Evolutionary conservation across 345 rosid species (phyloP).

Genomic region (Linum trigynum): DNA sequence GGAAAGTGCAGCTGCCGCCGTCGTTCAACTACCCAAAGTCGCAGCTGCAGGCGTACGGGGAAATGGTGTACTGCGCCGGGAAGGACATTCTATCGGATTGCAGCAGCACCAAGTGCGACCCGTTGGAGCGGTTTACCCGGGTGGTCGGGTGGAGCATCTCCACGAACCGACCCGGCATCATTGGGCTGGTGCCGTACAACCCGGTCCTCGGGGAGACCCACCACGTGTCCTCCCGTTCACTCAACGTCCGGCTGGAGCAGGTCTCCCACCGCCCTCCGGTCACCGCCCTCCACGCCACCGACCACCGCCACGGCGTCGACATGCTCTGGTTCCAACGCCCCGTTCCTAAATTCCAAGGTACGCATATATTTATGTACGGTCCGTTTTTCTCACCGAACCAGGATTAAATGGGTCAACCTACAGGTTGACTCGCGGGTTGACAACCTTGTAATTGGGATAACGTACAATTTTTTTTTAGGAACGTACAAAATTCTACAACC

Average conservation of each 20-base stretch:
- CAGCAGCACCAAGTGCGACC: conserved; percentile 19
- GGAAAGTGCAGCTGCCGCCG: conserved; percentile 56
- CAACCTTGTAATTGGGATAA: too few relatives aligned
- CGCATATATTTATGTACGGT: too few relatives aligned
- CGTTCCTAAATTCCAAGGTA: conserved; percentile 61
- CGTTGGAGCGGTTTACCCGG: conserved; percentile 43
- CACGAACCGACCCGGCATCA: conserved; percentile 38
- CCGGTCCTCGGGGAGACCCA: conserved; percentile 90
- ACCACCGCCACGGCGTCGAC: conserved; percentile 51
- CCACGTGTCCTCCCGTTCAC: conserved; percentile 54
- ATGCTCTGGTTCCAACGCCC: conserved; percentile 57
- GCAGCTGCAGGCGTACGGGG: conserved; percentile 67
- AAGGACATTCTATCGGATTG: conserved; percentile 42
- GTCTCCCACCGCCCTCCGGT: conserved; percentile 89
- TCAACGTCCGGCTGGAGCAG: conserved; percentile 77
- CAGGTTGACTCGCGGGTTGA: too few relatives aligned
- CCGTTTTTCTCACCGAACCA: too few relatives aligned
- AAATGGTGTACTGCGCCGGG: conserved; percentile 40
- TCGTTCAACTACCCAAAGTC: conserved; percentile 71
- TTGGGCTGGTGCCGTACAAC: conserved; percentile 79
- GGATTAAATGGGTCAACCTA: too few relatives aligned
- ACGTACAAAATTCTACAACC: too few relatives aligned
- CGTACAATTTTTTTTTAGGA: too few relatives aligned
- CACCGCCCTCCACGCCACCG: conserved; percentile 72
- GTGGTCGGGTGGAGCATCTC: conserved; percentile 71